Evolutionary conservation across 169 alveolate species (phyloP).

Genomic region (Cryptosporidium bovis): DNA sequence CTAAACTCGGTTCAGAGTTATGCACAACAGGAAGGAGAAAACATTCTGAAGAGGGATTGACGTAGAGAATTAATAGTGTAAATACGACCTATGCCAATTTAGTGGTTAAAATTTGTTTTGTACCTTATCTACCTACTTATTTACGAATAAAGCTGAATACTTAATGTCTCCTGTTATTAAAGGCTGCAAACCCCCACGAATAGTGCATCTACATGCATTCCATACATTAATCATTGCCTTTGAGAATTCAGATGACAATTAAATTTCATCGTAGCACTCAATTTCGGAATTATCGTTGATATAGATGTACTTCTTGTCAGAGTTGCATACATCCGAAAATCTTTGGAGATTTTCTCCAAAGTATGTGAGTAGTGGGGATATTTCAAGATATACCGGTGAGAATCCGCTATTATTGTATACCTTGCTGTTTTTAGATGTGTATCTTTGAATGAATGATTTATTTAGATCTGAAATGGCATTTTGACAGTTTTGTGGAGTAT

Average conservation of each 20-base stretch:
- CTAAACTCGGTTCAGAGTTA: too few relatives aligned
- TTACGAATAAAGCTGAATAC: too few relatives aligned
- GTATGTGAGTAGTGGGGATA: constrained; percentile 75
- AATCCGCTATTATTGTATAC: not conserved
- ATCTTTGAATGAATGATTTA: not conserved
- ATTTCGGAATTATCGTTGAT: not conserved
- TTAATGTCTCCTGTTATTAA: too few relatives aligned
- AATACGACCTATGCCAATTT: too few relatives aligned
- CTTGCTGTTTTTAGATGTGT: not conserved
- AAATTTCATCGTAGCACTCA: not conserved
- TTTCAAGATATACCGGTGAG: constrained; percentile 39
- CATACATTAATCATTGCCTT: too few relatives aligned
- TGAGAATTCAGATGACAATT: not conserved
- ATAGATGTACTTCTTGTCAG: not conserved
- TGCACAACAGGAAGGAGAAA: too few relatives aligned
- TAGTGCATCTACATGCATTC: too few relatives aligned
- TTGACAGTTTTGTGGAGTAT: constrained; percentile 79
- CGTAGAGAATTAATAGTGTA: too few relatives aligned
- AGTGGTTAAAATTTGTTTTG: too few relatives aligned
- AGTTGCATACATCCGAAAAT: not conserved
- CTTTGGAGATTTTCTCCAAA: constrained; percentile 68
- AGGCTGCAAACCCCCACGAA: too few relatives aligned
- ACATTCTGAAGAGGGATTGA: too few relatives aligned
- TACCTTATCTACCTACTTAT: too few relatives aligned
- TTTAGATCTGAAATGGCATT: constrained; percentile 12